These are phyloP conservation scores for Stentor roeselii DNA, from an alignment of 73 alveolate species.

Conservation along the genomic window DNA sequence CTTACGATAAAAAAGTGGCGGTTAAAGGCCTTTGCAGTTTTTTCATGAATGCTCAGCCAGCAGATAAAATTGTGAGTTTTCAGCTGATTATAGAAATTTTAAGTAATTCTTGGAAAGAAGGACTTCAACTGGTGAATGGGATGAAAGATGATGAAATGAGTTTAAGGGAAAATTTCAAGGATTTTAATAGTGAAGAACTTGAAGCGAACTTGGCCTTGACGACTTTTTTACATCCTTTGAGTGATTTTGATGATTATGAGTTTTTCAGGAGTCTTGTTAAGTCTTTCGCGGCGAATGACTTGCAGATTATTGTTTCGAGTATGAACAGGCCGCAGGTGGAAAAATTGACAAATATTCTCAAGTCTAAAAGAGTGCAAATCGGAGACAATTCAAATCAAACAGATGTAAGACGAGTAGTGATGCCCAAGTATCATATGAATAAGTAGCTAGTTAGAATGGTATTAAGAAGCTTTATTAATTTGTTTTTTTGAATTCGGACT, in stretches of 20 bases:
- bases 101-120: not conserved
- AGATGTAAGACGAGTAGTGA: conserved; percentile 5
- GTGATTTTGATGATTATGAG: conserved; percentile 24
- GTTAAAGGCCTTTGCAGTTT: not conserved
- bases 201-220: conserved; percentile 20
- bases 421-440: not conserved
- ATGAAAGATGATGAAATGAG: not conserved
- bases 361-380: conserved; percentile 3
- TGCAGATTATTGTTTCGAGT: not conserved
- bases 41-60: not conserved
- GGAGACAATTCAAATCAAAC: not conserved
- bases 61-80: not conserved
- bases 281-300: not conserved
- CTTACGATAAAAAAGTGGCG: conserved; percentile 13
- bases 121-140: not conserved
- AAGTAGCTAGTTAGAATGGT: no score
- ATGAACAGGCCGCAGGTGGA: not conserved
- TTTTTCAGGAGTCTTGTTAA: not conserved
- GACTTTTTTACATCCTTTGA: not conserved
- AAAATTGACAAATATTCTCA: not conserved
- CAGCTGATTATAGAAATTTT: not conserved
- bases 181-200: conserved; percentile 14
- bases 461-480: not conserved
- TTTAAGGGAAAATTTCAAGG: not conserved
- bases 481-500: not conserved